Conservation (phyloP, 78 protist genomes). For the Goniomonas avonlea region DNA sequence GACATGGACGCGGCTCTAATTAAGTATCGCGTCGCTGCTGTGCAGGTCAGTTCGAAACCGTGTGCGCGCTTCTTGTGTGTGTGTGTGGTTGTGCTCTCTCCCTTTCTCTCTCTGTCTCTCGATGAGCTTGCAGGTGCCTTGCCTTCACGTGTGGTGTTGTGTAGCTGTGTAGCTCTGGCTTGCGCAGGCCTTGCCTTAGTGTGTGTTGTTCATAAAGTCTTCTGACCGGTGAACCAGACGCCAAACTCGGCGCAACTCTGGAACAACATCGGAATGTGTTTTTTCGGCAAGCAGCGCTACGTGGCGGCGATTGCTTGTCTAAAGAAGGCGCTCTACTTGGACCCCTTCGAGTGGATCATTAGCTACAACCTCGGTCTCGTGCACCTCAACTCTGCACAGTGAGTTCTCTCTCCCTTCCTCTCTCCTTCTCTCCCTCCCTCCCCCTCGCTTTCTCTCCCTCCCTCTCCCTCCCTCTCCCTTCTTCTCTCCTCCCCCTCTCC, state of each 20-base stretch:
- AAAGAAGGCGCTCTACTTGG: constrained; percentile 63
- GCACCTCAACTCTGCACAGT: constrained; percentile 50
- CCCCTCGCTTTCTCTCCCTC: background rate
- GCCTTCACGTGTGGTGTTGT: no score
- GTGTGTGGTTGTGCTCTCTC: no score
- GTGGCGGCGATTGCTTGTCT: constrained; percentile 68
- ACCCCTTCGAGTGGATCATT: constrained; percentile 82
- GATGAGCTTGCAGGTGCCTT: no score
- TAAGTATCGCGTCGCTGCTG: constrained; percentile 66
- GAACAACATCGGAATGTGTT: constrained; percentile 89
- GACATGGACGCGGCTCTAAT: constrained; percentile 74
- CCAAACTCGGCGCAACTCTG: constrained; percentile 71
- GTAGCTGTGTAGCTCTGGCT: no score
- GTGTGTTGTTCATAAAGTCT: no score
- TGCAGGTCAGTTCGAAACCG: background rate
- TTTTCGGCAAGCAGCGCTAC: constrained; percentile 37
- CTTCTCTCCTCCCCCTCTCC: background rate
- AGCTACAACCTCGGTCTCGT: constrained; percentile 67
- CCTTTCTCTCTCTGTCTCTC: no score
- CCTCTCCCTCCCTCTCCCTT: background rate
- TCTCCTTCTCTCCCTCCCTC: background rate
- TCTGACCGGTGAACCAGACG: no score
- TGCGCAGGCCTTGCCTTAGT: no score
- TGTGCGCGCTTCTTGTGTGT: no score
- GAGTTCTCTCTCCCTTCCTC: background rate